Percentiles rank a stretch among this genome's conserved stretches.
Evolutionary conservation across 2,329 filamentous ascomycete genomes (phyloP).

Genomic region (Neofusicoccum umdonicola): DNA sequence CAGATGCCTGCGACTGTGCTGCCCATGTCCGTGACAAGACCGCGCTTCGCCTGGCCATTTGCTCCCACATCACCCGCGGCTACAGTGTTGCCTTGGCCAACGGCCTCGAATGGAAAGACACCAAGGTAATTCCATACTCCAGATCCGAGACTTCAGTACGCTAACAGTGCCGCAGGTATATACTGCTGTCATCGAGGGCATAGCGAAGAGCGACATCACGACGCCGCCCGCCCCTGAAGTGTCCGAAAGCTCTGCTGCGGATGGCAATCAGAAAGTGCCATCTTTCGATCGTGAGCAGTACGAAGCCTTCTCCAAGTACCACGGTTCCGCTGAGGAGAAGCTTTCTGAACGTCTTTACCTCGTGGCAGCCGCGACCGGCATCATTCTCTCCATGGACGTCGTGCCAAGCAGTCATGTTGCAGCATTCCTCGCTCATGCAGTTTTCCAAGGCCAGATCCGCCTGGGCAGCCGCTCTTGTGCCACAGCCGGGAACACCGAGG

Average conservation of each 20-base stretch:
- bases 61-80: constrained; percentile 53
- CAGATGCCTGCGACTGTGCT: not conserved
- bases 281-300: not conserved
- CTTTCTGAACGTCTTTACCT: constrained; percentile 10
- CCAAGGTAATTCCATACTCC: constrained; percentile 49
- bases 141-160: not conserved
- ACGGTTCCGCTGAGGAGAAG: not conserved
- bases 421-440: not conserved
- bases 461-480: not conserved
- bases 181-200: not conserved
- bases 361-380: not conserved
- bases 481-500: not conserved
- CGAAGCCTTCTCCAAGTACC: not conserved
- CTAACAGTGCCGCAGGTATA: not conserved
- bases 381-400: not conserved
- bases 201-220: not conserved
- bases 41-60: constrained; percentile 39
- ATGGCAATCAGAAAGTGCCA: not conserved
- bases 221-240: not conserved
- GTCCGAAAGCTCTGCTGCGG: not conserved
- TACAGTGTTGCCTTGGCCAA: constrained; percentile 65
- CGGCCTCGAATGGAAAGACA: constrained; percentile 61
- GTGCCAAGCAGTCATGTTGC: not conserved
- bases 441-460: not conserved
- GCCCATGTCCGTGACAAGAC: not conserved